Base-by-base conservation (phyloP, 176 grass and related monocot species). In the Bromus sterilis region DNA sequence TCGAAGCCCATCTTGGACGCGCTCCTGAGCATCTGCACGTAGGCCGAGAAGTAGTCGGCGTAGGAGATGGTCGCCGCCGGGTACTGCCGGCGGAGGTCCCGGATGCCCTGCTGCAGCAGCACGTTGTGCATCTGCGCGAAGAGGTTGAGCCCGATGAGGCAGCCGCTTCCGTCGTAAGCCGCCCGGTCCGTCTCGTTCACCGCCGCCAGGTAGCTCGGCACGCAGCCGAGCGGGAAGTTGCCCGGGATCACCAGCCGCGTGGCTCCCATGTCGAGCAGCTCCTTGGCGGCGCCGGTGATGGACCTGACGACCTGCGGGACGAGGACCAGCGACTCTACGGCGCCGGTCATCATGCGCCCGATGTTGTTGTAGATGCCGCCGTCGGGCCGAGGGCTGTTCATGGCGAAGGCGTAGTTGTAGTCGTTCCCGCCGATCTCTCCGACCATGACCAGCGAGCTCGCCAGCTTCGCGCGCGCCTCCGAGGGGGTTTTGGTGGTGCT, bases 341-440 rank as follows among this genome's bases (percentile, higher is more conserved):
- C n/a, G 53, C 53, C 53, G 53, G 24, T 56, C 7, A n/a, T 24
- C 53, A n/a, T n/a, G n/a, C n/a, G n/a, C n/a, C n/a, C n/a, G n/a
- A n/a, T n/a, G n/a, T n/a, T 2, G 80, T 78, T 72, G 56, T 53
- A 18, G 12, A 31, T 2, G 74, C 29, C 53, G 26, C 46, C 53
- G n/a, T 64, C 56, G 21, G 41, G 2, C 6, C 3, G 3, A 0
- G 80, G 86, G 39, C 56, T 35, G 72, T 82, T 85, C 84, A 76
- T 32, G 25, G 69, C 65, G 81, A 98, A 98, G 23, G 83, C 95
- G 65, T 93, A 93, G 80, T 98, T 98, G 88, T 98, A 98, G 66
- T 98, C 95, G 78, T 98, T 98, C 5, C 95, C 95, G n/a, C 95
- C 95, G 0, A 98, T 98, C 74, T 98, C 95, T 1, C 95, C 95